Evolutionary conservation across 2,329 filamentous ascomycete species (phyloP).

Genomic region (Grosmannia clavigera): DNA sequence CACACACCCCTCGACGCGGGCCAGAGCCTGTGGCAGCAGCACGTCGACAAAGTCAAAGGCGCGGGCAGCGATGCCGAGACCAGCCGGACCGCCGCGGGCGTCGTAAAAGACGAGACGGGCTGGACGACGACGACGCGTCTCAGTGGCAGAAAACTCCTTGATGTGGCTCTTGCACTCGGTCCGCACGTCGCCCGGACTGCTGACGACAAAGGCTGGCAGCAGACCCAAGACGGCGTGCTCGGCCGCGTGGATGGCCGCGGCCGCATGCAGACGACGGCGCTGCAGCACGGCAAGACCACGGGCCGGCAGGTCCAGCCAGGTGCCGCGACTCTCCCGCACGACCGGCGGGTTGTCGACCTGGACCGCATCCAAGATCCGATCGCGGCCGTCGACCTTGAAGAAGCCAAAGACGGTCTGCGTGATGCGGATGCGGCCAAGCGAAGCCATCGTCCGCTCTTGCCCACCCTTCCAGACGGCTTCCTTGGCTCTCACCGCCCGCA

Average conservation of each 20-base stretch:
- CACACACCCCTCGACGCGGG: conserved; percentile 61
- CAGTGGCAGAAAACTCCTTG: conserved; percentile 58
- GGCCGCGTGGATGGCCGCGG: conserved; percentile 84
- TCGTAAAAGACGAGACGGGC: conserved; percentile 91
- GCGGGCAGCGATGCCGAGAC: conserved; percentile 79
- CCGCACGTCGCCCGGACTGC: conserved; percentile 78
- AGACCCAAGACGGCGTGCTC: conserved; percentile 82
- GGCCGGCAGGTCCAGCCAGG: conserved; percentile 90
- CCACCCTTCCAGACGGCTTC: conserved; percentile 15
- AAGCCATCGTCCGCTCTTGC: conserved; percentile 45
- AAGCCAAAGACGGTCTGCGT: conserved; percentile 86
- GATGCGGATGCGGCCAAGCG: conserved; percentile 77
- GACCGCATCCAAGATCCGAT: conserved; percentile 80
- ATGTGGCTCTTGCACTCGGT: conserved; percentile 86
- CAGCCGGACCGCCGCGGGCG: conserved; percentile 73
- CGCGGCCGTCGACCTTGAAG: conserved; percentile 86
- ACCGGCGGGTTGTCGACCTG: conserved; percentile 90
- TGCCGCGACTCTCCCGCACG: conserved; percentile 69
- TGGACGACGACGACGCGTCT: conserved; percentile 53
- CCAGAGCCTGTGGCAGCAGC: conserved; percentile 62
- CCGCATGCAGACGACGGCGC: conserved; percentile 61
- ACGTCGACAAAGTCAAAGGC: conserved; percentile 86
- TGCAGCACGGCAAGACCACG: conserved; percentile 67
- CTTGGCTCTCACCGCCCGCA: conserved; percentile 41
- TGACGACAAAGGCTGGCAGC: conserved; percentile 83